phyloP scores from a whole-genome alignment of 1,284 basidiomycete species.

The Naganishia cerealis region DNA sequence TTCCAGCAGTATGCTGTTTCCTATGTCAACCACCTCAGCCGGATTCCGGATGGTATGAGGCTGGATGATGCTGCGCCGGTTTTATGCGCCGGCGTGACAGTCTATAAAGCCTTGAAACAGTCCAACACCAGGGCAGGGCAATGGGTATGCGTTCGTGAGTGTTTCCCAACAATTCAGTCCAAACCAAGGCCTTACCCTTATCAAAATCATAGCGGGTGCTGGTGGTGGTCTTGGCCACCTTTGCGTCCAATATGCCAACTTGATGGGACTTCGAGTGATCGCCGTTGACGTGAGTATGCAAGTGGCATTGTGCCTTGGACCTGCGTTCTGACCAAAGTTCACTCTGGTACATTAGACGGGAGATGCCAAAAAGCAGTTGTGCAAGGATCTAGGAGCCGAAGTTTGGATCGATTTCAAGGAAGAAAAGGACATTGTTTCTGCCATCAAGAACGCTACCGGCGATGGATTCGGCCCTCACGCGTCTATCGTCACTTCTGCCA shows the following conservation, averaged over 20 bases:
- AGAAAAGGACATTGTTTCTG: slow-evolving; percentile 44
- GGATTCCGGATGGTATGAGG: slow-evolving; percentile 67
- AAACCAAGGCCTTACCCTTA: neutral
- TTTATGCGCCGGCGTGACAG: slow-evolving; percentile 66
- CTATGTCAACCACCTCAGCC: slow-evolving; percentile 69
- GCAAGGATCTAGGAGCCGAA: slow-evolving; percentile 69
- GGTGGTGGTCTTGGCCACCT: slow-evolving; percentile 56
- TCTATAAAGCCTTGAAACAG: slow-evolving; percentile 78
- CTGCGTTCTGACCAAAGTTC: neutral
- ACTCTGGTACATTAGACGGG: slow-evolving; percentile 62
- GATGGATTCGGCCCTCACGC: slow-evolving; percentile 74
- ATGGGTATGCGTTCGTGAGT: slow-evolving; percentile 76
- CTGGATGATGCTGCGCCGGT: slow-evolving; percentile 75
- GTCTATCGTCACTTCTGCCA: slow-evolving; percentile 62
- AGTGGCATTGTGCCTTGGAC: neutral
- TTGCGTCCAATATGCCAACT: slow-evolving; percentile 74
- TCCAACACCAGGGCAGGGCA: slow-evolving; percentile 70
- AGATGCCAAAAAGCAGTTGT: slow-evolving; percentile 70
- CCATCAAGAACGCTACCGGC: slow-evolving; percentile 60
- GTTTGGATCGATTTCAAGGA: slow-evolving; percentile 76
- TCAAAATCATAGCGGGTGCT: slow-evolving; percentile 41
- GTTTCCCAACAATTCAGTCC: slow-evolving; percentile 54
- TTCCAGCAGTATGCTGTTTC: slow-evolving; percentile 74
- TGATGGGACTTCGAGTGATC: slow-evolving; percentile 74
- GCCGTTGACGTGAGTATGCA: slow-evolving; percentile 63